Base-by-base conservation (phyloP, 495 filamentous ascomycete genomes). In the Hyaloscypha bicolor region DNA sequence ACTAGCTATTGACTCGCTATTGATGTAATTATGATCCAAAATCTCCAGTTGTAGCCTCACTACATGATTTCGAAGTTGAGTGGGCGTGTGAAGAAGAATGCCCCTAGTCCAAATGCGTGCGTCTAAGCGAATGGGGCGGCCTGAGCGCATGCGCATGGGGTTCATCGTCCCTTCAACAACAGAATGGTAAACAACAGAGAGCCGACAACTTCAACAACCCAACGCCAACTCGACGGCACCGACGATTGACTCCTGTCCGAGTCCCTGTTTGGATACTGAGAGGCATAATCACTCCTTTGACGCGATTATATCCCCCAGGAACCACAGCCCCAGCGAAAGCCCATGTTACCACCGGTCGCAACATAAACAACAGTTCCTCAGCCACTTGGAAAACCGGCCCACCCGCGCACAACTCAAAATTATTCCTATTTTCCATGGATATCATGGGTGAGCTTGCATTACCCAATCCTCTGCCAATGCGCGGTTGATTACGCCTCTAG, bases 351-450 rank as follows among this genome's bases (percentile, higher is more conserved):
- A 56, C 55, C 61, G 55, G 53, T 63, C 66, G 66, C 60, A 60
- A 64, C 29, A 72, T 67, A 69, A 73, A 66, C 60, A 68, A 69
- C 66, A 66, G 63, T 33, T 48, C 9, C 61, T 64, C 71, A 65
- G 62, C 67, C 67, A 63, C 64, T 53, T 59, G 31, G 29, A 31
- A 60, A 22, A n/a, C 53, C 55, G 30, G 45, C 35, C 39, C 37
- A 51, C 11, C 51, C 65, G 48, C 60, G 55, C 33, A 45, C 48
- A 29, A n/a, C 32, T 22, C 16, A 31, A 4, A 42, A 45, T 62
- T 64, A 57, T 48, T 59, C 21, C 60, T 16, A 63, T 48, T 60
- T 12, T 62, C 55, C 29, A 60, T 60, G 52, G 39, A 59, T 19
- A 67, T 48, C 8, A 72, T 72, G 64, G 67, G 70, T 69, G 45